Evolutionary conservation across 1,139 yeast species (phyloP).

Genomic region (Geotrichum fermentans): DNA sequence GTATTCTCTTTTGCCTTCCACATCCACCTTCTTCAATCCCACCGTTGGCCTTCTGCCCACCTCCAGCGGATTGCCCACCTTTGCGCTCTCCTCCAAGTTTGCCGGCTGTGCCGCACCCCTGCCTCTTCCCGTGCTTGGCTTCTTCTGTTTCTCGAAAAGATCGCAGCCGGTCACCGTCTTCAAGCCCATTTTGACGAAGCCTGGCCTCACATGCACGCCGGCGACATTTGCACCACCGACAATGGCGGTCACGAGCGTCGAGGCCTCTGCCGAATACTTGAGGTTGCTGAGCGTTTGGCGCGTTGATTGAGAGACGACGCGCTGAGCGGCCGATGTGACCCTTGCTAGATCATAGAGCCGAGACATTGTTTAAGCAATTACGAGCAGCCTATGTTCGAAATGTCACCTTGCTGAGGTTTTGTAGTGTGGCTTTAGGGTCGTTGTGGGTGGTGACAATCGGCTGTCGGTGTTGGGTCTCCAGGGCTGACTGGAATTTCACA

Average conservation of each 20-base stretch:
- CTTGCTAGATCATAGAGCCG: constrained; percentile 24
- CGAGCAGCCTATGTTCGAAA: too few relatives aligned
- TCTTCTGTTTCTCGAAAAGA: constrained; percentile 7
- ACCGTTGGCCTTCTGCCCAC: constrained; percentile 6
- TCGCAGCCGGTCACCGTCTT: constrained; percentile 6
- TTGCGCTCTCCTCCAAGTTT: neutral
- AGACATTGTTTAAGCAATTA: too few relatives aligned
- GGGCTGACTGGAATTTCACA: too few relatives aligned
- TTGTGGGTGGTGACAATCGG: too few relatives aligned
- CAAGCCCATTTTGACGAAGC: neutral
- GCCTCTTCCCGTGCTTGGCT: neutral
- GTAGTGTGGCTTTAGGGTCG: too few relatives aligned
- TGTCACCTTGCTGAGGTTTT: too few relatives aligned
- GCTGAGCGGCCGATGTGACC: constrained; percentile 23
- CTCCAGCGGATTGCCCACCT: constrained; percentile 6
- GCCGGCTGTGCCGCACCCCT: neutral
- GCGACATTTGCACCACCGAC: neutral
- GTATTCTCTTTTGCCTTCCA: constrained; percentile 4
- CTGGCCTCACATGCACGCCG: neutral
- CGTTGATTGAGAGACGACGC: constrained; percentile 12
- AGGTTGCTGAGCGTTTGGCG: neutral
- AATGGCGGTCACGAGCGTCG: constrained; percentile 1
- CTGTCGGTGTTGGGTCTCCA: too few relatives aligned
- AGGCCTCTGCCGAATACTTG: constrained; percentile 9
- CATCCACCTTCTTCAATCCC: neutral